These are phyloP conservation scores for Ganoderma lingzhi DNA, from an alignment of 1,284 basidiomycete species.

Conservation along the genomic window DNA sequence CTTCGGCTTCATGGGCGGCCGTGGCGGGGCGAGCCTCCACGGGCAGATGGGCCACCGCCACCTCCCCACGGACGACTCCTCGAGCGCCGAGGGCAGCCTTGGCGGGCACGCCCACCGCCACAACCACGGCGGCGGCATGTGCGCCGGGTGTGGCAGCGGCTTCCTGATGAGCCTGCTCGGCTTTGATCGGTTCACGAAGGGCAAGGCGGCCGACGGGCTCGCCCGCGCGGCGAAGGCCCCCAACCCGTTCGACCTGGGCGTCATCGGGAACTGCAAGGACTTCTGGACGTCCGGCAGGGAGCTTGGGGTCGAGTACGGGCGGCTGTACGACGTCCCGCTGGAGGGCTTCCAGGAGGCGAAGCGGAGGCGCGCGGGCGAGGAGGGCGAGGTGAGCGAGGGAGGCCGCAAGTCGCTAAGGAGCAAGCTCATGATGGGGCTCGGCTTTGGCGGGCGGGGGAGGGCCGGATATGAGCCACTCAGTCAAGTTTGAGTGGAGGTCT, in stretches of 20 bases:
- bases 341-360: conserved; percentile 84
- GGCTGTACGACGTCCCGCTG: conserved; percentile 87
- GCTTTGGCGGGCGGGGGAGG: conserved; percentile 53
- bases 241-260: conserved; percentile 94
- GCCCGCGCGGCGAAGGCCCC: conserved; percentile 68
- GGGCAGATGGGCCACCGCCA: conserved; percentile 76
- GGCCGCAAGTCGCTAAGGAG: conserved; percentile 51
- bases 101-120: conserved; percentile 38
- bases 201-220: conserved; percentile 87
- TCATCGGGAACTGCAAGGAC: conserved; percentile 90
- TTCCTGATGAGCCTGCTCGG: conserved; percentile 92
- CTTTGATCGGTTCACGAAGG: conserved; percentile 92
- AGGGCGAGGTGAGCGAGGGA: conserved; percentile 52
- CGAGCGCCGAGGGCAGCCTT: conserved; percentile 30
- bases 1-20: conserved; percentile 97
- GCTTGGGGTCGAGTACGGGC: conserved; percentile 89
- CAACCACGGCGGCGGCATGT: conserved; percentile 42
- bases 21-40: conserved; percentile 74
- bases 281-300: conserved; percentile 92
- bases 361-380: conserved; percentile 61
- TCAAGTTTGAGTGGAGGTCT: conserved; percentile 49
- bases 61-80: conserved; percentile 37
- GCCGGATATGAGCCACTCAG: conserved; percentile 69
- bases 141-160: conserved; percentile 53
- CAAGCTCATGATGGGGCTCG: conserved; percentile 59